Percentiles rank a stretch among this genome's conserved stretches.
These are phyloP conservation scores for Venturia effusa DNA, from an alignment of 2,329 filamentous ascomycete species.

Conservation along the genomic window DNA sequence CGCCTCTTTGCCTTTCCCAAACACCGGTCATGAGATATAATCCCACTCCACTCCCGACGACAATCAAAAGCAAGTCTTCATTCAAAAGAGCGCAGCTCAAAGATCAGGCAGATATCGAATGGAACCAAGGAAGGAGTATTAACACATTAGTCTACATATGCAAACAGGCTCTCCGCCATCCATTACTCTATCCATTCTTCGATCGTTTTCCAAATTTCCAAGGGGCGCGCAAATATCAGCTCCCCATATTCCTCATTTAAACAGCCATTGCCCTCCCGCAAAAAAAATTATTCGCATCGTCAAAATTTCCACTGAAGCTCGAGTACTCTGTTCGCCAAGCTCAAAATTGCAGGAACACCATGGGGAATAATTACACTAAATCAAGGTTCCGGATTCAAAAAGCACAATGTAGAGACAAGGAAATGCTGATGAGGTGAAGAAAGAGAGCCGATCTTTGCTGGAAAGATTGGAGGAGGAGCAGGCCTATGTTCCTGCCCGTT, in stretches of 20 bases:
- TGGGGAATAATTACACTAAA: slow-evolving; percentile 4
- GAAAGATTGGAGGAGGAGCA: neutral
- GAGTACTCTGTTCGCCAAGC: neutral
- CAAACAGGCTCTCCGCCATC: neutral
- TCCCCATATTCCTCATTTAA: neutral
- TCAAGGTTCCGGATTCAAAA: neutral
- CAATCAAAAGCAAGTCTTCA: neutral
- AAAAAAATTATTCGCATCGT: neutral
- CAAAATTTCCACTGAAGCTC: neutral
- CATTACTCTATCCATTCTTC: neutral
- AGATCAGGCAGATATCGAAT: neutral
- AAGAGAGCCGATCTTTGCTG: neutral
- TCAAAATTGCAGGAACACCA: neutral
- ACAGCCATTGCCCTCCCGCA: neutral
- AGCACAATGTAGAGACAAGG: neutral
- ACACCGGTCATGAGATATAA: no score
- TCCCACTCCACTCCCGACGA: no score
- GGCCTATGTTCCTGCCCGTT: neutral
- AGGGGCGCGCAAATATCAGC: neutral
- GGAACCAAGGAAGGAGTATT: neutral
- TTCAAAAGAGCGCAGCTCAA: no score
- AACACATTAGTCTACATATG: slow-evolving; percentile 3
- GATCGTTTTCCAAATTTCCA: neutral
- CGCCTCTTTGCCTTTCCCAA: no score
- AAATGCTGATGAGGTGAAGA: neutral